phyloP scores from a whole-genome alignment of 257 asterid genomes.

The Primulina eburnea region DNA sequence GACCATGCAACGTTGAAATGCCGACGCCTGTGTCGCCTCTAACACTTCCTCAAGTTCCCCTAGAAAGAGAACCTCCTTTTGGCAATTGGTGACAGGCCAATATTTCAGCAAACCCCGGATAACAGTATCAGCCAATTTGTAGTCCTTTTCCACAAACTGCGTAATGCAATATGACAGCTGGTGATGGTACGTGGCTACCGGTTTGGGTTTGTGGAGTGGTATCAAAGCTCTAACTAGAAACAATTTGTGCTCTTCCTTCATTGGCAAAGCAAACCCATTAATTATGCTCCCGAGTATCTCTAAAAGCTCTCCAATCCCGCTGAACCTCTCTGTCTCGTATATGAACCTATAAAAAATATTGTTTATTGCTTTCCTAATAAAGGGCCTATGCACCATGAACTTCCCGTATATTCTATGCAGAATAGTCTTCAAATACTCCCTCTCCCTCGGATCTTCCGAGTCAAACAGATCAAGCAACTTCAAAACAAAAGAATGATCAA shows the following conservation, averaged over 20 bases:
- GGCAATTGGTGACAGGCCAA: constrained; percentile 33
- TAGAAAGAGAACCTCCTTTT: constrained; percentile 29
- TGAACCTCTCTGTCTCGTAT: constrained; percentile 27
- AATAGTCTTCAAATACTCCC: constrained; percentile 28
- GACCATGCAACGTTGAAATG: constrained; percentile 24
- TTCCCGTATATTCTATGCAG: constrained; percentile 26
- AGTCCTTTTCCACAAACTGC: constrained; percentile 30
- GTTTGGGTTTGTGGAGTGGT: constrained; percentile 28
- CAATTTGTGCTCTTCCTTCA: constrained; percentile 29
- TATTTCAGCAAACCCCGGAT: constrained; percentile 31
- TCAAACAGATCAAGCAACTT: constrained; percentile 26
- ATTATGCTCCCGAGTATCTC: constrained; percentile 25
- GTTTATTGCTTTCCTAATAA: constrained; percentile 30
- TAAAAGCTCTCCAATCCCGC: constrained; percentile 29
- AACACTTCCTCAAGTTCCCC: constrained; percentile 28
- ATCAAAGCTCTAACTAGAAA: constrained; percentile 24
- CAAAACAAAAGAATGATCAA: constrained; percentile 24
- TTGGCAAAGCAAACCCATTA: constrained; percentile 27
- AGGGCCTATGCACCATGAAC: constrained; percentile 32
- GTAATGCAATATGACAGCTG: constrained; percentile 31
- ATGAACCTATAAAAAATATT: constrained; percentile 28
- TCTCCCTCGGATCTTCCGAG: constrained; percentile 28
- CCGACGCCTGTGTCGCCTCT: constrained; percentile 23
- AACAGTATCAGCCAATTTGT: constrained; percentile 29
- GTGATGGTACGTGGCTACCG: constrained; percentile 23